These are phyloP conservation scores for Trichocladium uniseriatum DNA, from an alignment of 495 filamentous ascomycete species.

Conservation along the genomic window DNA sequence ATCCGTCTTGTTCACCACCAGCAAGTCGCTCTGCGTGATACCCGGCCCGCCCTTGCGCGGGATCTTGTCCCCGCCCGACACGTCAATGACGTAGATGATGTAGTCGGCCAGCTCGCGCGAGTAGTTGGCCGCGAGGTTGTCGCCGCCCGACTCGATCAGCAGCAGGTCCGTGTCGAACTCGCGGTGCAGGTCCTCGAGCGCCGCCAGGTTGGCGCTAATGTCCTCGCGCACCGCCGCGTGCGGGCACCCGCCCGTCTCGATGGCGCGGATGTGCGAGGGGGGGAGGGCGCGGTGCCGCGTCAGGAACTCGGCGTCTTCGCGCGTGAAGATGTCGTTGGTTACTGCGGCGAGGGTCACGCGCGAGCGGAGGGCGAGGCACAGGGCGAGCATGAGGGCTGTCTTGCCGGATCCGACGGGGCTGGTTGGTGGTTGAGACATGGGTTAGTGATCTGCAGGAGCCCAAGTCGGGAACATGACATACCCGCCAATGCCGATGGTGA, in stretches of 20 bases:
- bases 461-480: slow-evolving; percentile 39
- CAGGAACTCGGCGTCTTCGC: slow-evolving; percentile 96
- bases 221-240: slow-evolving; percentile 98
- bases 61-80: slow-evolving; percentile 93
- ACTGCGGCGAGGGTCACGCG: slow-evolving; percentile 77
- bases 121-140: slow-evolving; percentile 97
- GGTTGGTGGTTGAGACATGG: not conserved
- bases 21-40: slow-evolving; percentile 86
- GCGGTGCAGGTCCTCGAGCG: slow-evolving; percentile 75
- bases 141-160: slow-evolving; percentile 89
- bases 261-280: slow-evolving; percentile 74
- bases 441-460: not conserved
- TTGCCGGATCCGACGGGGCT: slow-evolving; percentile 97
- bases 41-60: slow-evolving; percentile 93
- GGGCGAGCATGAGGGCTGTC: slow-evolving; percentile 87
- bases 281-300: slow-evolving; percentile 77
- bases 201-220: slow-evolving; percentile 85
- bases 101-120: slow-evolving; percentile 87
- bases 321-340: slow-evolving; percentile 99
- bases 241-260: slow-evolving; percentile 95
- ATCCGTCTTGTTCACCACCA: slow-evolving; percentile 96
- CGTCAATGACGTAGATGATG: slow-evolving; percentile 97
- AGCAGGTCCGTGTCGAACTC: slow-evolving; percentile 65
- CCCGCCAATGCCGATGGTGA: slow-evolving; percentile 95
- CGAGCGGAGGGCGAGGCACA: slow-evolving; percentile 66